Conservation (phyloP, 805 yeast species). For the Kodamaea sagamina region DNA sequence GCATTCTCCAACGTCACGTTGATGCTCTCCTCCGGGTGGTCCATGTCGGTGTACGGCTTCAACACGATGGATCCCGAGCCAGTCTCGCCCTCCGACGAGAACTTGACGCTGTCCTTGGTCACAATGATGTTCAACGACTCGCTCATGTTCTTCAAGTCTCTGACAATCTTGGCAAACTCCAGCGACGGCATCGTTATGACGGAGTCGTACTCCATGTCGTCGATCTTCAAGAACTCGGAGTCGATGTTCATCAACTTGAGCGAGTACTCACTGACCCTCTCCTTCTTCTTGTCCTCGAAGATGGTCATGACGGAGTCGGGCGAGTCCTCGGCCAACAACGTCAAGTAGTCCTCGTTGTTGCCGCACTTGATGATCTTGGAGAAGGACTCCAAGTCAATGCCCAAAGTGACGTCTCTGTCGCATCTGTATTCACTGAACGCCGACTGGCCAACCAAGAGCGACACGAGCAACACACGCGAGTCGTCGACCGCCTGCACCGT, state of each 20-base stretch:
- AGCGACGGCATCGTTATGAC: slow-evolving; percentile 82
- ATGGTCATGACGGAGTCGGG: slow-evolving; percentile 71
- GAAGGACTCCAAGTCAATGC: slow-evolving; percentile 85
- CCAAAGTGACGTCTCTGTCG: slow-evolving; percentile 89
- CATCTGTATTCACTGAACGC: slow-evolving; percentile 93
- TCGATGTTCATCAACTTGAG: slow-evolving; percentile 95
- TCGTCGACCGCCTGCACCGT: slow-evolving; percentile 97
- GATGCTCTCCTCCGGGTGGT: slow-evolving; percentile 73
- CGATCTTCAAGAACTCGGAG: slow-evolving; percentile 89
- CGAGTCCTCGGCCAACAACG: slow-evolving; percentile 84
- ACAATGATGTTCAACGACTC: slow-evolving; percentile 85
- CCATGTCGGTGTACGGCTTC: slow-evolving; percentile 82
- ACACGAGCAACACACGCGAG: slow-evolving; percentile 90
- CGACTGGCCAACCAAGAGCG: slow-evolving; percentile 81
- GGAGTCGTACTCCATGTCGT: slow-evolving; percentile 89
- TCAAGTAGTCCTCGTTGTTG: slow-evolving; percentile 82
- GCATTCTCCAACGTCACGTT: slow-evolving; percentile 81
- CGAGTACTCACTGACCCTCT: slow-evolving; percentile 87
- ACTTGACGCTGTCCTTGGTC: slow-evolving; percentile 89
- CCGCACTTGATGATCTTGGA: slow-evolving; percentile 90
- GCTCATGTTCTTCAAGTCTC: slow-evolving; percentile 83
- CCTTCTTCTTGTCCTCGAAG: slow-evolving; percentile 89
- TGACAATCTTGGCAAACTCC: slow-evolving; percentile 85
- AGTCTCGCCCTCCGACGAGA: slow-evolving; percentile 86
- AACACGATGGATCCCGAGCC: slow-evolving; percentile 85